phyloP scores from a whole-genome alignment of 1,284 basidiomycete species.

The Coriolopsis trogii region DNA sequence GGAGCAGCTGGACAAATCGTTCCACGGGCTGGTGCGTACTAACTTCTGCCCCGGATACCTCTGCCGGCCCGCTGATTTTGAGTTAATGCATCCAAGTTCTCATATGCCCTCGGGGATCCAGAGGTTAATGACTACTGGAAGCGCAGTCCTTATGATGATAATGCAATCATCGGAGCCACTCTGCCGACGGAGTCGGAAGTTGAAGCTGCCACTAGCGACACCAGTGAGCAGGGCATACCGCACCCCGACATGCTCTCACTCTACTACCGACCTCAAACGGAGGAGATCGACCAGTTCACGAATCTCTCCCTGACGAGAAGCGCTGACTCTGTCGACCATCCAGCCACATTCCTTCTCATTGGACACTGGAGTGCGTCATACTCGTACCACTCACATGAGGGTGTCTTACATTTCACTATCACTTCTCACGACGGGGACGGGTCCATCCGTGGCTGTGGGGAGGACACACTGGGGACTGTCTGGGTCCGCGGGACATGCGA shows the following conservation, averaged over 20 bases:
- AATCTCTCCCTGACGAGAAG: not conserved
- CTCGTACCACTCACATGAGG: not conserved
- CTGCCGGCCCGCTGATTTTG: not conserved
- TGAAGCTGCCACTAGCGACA: not conserved
- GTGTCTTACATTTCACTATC: not conserved
- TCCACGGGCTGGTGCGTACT: conserved; percentile 31
- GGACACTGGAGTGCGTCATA: conserved; percentile 1
- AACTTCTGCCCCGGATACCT: not conserved
- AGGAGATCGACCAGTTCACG: not conserved
- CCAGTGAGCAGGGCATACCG: too few species aligned
- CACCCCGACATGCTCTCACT: too few species aligned
- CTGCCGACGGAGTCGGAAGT: too few species aligned
- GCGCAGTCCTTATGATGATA: not conserved
- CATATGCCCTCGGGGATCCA: not conserved
- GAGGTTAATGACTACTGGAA: not conserved
- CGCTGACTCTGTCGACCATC: not conserved
- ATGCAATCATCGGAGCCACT: not conserved
- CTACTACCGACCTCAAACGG: too few species aligned
- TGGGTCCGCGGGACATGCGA: too few species aligned
- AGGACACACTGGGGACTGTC: too few species aligned
- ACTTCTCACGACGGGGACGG: not conserved
- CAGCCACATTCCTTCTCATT: not conserved
- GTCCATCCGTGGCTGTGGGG: not conserved
- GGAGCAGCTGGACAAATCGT: conserved; percentile 29
- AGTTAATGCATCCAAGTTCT: not conserved